Evolutionary conservation across 768 basidiomycete species (phyloP), one percentile per base, ranked within the genome.

Genomic region (Boletellus sp.): DNA sequence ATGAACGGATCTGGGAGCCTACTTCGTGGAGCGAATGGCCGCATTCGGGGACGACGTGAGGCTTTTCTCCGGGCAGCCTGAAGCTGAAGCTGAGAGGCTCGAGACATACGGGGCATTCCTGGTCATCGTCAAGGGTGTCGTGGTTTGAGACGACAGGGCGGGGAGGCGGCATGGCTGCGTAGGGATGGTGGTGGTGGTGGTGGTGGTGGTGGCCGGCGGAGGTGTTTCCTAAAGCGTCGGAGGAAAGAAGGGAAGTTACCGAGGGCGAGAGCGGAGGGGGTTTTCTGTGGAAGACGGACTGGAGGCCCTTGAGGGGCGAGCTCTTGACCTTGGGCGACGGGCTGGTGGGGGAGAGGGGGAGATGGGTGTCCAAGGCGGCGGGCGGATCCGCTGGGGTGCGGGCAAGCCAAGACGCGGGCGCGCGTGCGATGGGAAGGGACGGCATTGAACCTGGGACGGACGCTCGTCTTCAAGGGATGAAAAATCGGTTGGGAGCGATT

Each of bases 1-100:
- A 35, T 1, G 16, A 13, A 31, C 2, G 7, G 33, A 38, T 37
- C 15, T 23, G 31, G 2, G 12, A 4, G 45, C 74, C 56, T 48
- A 87, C 92, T 76, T 94, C 87, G 72, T 97, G 96, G n/a, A 99
- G 81, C 32, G 92, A 87, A 73, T 99, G 96, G 33, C 96, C 94
- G 59, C 96, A 99, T 65, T 94, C 91, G 26, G 96, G 95, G 40
- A 96, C 88, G 54, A 99, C 87, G 65, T 97, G 94, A 8, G 95
- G 92, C 65, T 94, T 97, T 74, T 99, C 96, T 9, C 96, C 96
- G 0, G 91, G 89, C 13, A 99, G 72, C 53, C 94, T 79, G 71
- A 93, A 96, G 69, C 85, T 87, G 70, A 93, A 94, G 64, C 86
- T 87, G 64, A 99, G 81, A 2, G 91, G 89, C 63, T 98, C 95